Base-by-base conservation (phyloP, 2,329 filamentous ascomycete genomes). In the Bipolaris gigantea region DNA sequence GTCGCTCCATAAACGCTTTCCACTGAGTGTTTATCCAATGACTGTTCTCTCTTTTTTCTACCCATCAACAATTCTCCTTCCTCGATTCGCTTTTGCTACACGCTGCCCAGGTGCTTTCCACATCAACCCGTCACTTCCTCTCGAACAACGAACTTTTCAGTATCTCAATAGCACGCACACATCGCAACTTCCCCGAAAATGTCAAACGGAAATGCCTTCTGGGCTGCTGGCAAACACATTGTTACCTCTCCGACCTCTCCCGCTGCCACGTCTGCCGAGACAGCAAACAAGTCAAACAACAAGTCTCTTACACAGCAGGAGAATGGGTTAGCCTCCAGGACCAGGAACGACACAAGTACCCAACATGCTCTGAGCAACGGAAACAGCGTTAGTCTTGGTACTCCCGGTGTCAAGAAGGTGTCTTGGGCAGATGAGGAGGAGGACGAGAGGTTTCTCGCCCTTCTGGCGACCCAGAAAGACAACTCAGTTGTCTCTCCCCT, bases 351-450 rank as follows among this genome's bases (percentile, higher is more conserved):
- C 18, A 47, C 50, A 11, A 16, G 23, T 13, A 3, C n/a, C 4
- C 4, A 36, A 5, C 38, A 47, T 18, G n/a, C 18, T 19, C 35
- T 10, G 10, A 11, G 21, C 2, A 51, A 33, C 3, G 32, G 18
- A 11, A 3, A 30, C 32, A 15, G 8, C n/a, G 8, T 10, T 39
- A 34, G 2, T 6, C 15, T 16, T 6, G 9, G 18, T 16, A 11
- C 32, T 2, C 5, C 41, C 5, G 18, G 4, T 5, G 34, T 27
- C 5, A 61, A 56, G 39, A 62, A 56, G 50, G 40, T 47, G 16
- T 27, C 55, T 25, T 65, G 62, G 63, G 59, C 57, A 4, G 62
- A 65, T 16, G 60, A 57, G 32, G 63, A 65, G n/a, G 59, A 62
- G 0, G 65, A 66, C 16, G 57, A 61, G 4, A 53, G 54, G 1